These are phyloP conservation scores for Angomonas ambiguus DNA, from an alignment of 208 protist species.

Conservation along the genomic window DNA sequence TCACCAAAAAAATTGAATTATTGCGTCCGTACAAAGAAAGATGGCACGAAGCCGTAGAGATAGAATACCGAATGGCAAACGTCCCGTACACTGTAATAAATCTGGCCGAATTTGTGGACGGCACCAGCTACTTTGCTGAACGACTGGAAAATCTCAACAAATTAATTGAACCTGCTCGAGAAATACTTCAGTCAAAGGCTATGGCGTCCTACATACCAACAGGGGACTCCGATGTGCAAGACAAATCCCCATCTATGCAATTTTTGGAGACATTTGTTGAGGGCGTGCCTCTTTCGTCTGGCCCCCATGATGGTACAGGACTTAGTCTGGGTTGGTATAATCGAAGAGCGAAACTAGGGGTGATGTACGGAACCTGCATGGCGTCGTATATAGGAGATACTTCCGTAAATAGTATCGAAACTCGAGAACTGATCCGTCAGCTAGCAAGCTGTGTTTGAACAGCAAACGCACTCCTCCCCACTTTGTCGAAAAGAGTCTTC, in stretches of 20 bases:
- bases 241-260: slow-evolving; percentile 12
- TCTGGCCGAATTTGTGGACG: slow-evolving; percentile 68
- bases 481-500: background rate
- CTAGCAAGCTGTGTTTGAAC: slow-evolving; percentile 15
- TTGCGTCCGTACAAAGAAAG: slow-evolving; percentile 35
- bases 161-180: slow-evolving; percentile 30
- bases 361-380: slow-evolving; percentile 40
- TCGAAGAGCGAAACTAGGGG: slow-evolving; percentile 37
- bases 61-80: slow-evolving; percentile 62
- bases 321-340: slow-evolving; percentile 50
- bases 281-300: slow-evolving; percentile 63
- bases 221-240: background rate
- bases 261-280: slow-evolving; percentile 49
- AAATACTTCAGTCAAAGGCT: slow-evolving; percentile 31
- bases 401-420: slow-evolving; percentile 36
- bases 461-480: too few relatives aligned
- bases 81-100: slow-evolving; percentile 61
- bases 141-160: slow-evolving; percentile 40
- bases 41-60: slow-evolving; percentile 57
- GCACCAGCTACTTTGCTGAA: slow-evolving; percentile 66
- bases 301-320: slow-evolving; percentile 31
- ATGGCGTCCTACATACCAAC: slow-evolving; percentile 33
- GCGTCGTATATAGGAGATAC: slow-evolving; percentile 69
- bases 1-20: slow-evolving; percentile 39
- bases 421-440: slow-evolving; percentile 28